Evolutionary conservation across 2,329 filamentous ascomycete genomes (phyloP), one percentile per base, ranked within the genome.

Genomic region (Zymoseptoria pseudotritici): DNA sequence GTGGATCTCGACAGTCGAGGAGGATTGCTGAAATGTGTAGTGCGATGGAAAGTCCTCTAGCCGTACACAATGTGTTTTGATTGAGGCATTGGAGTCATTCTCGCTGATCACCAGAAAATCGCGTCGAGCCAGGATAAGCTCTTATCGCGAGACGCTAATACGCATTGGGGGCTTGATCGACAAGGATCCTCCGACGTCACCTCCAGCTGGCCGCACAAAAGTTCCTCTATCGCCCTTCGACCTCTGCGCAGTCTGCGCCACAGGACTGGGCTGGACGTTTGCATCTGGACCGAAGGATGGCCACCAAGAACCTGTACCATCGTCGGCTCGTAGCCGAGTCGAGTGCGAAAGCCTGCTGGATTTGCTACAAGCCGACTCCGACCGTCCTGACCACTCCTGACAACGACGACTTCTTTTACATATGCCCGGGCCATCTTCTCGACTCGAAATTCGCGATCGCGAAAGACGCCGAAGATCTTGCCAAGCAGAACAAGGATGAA

Each of bases 301-400:
- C 72, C 93, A 60, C 83, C 84, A 70, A 70, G 50, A 97, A 97
- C 71, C 75, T 89, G 29, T 97, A 93, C 77, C 86, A 90, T 64
- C 88, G 92, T 65, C 89, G 93, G 55, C 90, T 86, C 67, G 93
- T 97, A 42, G 91, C 91, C 11, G 91, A 96, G 29, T 83, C 85
- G n/a, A 83, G 88, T 1, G 83, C 90, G 11, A 96, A 90, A 75
- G 81, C 90, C 55, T 99, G 94, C 76, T 88, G 91, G 75, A 85
- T 97, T 64, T 97, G 94, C 80, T 95, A 88, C 79, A 96, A 94
- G 76, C 88, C 89, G 8, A 91, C 87, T 61, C 85, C 87, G 6
- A 95, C 88, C 65, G 93, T 97, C 19, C 80, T 99, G 58, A 90
- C 96, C 67, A 95, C 91, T 8, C 84, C 89, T 0, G 91, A 95